phyloP scores from a whole-genome alignment of 306 rosid genomes.

The Medicago lupulina region DNA sequence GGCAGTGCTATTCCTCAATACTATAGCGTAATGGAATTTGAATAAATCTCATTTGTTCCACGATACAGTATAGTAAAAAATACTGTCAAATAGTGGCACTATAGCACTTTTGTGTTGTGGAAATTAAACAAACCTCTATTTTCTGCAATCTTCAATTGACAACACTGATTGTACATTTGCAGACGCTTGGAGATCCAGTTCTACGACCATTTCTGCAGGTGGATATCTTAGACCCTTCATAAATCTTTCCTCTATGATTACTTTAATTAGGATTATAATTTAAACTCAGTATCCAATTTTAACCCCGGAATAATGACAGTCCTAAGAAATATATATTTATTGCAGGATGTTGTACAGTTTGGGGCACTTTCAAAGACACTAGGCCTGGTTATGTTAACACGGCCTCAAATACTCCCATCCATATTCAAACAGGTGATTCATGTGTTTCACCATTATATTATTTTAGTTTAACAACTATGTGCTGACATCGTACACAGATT shows the following conservation, averaged over 20 bases:
- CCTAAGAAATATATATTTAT: conserved; percentile 22
- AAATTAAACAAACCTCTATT: not conserved
- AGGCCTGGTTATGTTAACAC: conserved; percentile 86
- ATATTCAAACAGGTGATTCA: conserved; percentile 86
- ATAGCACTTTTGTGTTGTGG: not conserved
- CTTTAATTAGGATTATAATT: conserved; percentile 22
- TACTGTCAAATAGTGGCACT: not conserved
- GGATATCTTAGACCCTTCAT: not conserved
- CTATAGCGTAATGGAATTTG: not conserved
- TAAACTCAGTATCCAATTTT: conserved; percentile 20
- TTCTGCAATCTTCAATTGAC: not conserved
- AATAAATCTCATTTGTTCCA: not conserved
- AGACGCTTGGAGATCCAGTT: conserved; percentile 96
- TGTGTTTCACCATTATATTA: not conserved
- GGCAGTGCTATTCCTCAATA: no score
- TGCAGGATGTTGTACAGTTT: conserved; percentile 96
- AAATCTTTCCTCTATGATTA: conserved; percentile 13
- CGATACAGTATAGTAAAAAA: not conserved
- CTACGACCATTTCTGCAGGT: conserved; percentile 96
- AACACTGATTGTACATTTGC: conserved; percentile 31
- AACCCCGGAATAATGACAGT: conserved; percentile 7
- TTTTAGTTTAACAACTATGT: not conserved
- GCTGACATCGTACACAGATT: not conserved
- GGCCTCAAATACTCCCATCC: conserved; percentile 85
- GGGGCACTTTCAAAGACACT: conserved; percentile 89